These are phyloP conservation scores for Myotisia sp. DNA, from an alignment of 2,329 filamentous ascomycete species.

Conservation along the genomic window DNA sequence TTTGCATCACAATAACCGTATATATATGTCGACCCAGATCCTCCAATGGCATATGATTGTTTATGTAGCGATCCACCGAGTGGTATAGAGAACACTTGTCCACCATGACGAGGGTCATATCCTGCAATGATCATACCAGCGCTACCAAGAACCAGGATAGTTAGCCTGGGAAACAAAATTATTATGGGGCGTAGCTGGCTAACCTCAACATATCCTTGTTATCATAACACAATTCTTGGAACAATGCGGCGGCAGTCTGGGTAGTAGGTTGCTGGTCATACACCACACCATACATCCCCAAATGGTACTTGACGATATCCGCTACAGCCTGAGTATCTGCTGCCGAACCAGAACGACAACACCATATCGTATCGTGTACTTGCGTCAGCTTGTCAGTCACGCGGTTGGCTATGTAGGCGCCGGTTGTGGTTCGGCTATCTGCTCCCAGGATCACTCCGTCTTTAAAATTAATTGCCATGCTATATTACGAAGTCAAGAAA, in stretches of 20 bases:
- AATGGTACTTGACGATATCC: constrained; percentile 93
- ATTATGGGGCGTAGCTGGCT: constrained; percentile 21
- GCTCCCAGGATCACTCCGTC: constrained; percentile 94
- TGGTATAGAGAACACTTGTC: constrained; percentile 94
- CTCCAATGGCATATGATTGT: constrained; percentile 87
- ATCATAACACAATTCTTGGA: constrained; percentile 94
- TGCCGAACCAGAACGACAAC: constrained; percentile 92
- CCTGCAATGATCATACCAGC: constrained; percentile 98
- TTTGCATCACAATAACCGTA: constrained; percentile 97
- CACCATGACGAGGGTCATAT: constrained; percentile 87
- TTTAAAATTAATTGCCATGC: constrained; percentile 98
- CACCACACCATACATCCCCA: constrained; percentile 78
- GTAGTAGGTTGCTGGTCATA: constrained; percentile 87
- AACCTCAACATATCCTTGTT: constrained; percentile 92
- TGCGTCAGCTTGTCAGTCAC: constrained; percentile 98
- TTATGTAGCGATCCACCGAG: constrained; percentile 95
- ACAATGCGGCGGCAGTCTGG: constrained; percentile 85
- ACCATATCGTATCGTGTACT: constrained; percentile 99
- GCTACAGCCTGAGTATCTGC: constrained; percentile 96
- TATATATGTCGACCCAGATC: constrained; percentile 96
- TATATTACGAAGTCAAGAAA: constrained; percentile 28
- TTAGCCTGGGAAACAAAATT: constrained; percentile 3
- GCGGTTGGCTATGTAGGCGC: constrained; percentile 95
- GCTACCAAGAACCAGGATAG: constrained; percentile 32
- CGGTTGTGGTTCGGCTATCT: constrained; percentile 93